Percentiles rank a stretch among this genome's conserved stretches.
Conservation (phyloP, 2,329 filamentous ascomycete species). For the Neopestalotiopsis sp. region DNA sequence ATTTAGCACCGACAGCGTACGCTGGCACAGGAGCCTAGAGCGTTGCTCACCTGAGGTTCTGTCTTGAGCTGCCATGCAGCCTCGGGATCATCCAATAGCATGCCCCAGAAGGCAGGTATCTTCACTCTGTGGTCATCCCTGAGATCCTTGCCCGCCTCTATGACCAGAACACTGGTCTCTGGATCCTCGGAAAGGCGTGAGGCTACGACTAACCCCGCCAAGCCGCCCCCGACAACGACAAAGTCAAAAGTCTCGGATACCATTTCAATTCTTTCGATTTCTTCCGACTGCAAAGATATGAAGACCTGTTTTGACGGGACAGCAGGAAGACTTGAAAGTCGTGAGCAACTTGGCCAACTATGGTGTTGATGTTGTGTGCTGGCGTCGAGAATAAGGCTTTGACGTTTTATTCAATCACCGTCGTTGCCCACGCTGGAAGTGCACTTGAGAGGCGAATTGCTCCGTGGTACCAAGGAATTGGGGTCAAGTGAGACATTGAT, state of each 20-base stretch:
- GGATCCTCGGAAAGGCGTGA: slow-evolving; percentile 46
- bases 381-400: background rate
- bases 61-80: slow-evolving; percentile 47
- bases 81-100: slow-evolving; percentile 40
- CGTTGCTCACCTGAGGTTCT: slow-evolving; percentile 36
- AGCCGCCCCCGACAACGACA: slow-evolving; percentile 57
- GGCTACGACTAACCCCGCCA: slow-evolving; percentile 53
- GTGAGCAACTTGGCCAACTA: background rate
- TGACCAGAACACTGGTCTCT: slow-evolving; percentile 42
- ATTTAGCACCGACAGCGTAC: background rate
- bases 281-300: background rate
- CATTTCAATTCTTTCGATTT: background rate
- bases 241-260: slow-evolving; percentile 44
- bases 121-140: slow-evolving; percentile 40
- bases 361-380: background rate
- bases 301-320: background rate
- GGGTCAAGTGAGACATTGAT: background rate
- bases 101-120: slow-evolving; percentile 40
- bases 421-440: background rate
- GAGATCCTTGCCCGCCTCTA: slow-evolving; percentile 44
- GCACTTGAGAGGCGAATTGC: background rate
- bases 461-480: background rate
- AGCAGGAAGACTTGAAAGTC: background rate
- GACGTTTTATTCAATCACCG: background rate
- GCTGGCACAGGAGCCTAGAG: background rate